A percentile compares a stretch with the other conserved stretches of the same genome.
Conservation (phyloP, 352 stramenopile genomes). For the Poterioochromonas sp. region DNA sequence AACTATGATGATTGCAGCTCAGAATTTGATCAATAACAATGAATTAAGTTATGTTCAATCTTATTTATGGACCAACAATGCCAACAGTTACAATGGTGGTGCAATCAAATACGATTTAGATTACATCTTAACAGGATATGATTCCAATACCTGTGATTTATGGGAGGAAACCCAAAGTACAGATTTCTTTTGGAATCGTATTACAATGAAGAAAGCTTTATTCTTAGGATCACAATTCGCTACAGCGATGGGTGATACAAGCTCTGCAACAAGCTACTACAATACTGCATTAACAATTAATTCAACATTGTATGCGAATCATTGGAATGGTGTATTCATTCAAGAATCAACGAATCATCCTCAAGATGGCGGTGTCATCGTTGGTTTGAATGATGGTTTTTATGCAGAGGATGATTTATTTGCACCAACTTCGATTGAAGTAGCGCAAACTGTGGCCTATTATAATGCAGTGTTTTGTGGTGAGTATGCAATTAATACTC, state of each 20-base stretch:
- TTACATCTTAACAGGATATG: constrained; percentile 34
- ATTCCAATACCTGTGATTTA: constrained; percentile 37
- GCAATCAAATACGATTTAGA: constrained; percentile 39
- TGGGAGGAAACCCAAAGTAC: constrained; percentile 37
- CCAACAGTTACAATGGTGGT: constrained; percentile 24
- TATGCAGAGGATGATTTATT: constrained; percentile 33
- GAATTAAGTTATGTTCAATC: constrained; percentile 27
- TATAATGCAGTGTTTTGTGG: constrained; percentile 37
- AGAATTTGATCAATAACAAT: background rate
- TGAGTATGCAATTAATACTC: constrained; percentile 38
- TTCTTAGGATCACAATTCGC: constrained; percentile 28
- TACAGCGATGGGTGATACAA: constrained; percentile 26
- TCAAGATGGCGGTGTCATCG: constrained; percentile 37
- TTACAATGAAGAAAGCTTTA: constrained; percentile 40
- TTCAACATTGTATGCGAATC: constrained; percentile 31
- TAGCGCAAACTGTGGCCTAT: constrained; percentile 34
- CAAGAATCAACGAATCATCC: constrained; percentile 27
- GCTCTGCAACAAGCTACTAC: constrained; percentile 17
- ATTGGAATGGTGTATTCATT: constrained; percentile 33
- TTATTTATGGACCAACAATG: constrained; percentile 20
- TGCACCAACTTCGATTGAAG: constrained; percentile 30
- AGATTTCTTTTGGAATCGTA: constrained; percentile 41
- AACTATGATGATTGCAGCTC: constrained; percentile 33
- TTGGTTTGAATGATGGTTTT: constrained; percentile 40
- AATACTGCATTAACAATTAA: constrained; percentile 28